Evolutionary conservation across 148 eudicot genomes (phyloP), one percentile per base, ranked within the genome.

Genomic region (Amaranthus hypochondriacus): DNA sequence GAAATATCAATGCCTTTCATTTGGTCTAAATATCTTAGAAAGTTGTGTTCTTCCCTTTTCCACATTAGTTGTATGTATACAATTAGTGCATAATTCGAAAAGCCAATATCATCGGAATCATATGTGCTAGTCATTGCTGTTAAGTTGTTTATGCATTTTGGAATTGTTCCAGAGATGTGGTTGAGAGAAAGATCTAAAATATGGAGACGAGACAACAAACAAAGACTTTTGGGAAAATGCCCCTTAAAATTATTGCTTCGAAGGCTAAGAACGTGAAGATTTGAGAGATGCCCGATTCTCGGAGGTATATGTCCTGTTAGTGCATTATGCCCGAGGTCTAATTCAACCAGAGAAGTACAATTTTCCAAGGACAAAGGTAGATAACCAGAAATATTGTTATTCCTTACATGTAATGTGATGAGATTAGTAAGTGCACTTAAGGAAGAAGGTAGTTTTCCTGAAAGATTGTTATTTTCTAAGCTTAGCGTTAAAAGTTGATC

Each of bases 271-370:
- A 62, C 12, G 8, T 60, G 42, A 0, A 78, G 48, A 28, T 3
- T 6, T 1, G 9, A 50, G 52, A 21, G 13, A 66, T 15, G 44
- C 1, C 76, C 79, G 43, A 76, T 52, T 62, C n/a, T 15, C 9
- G 68, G 5, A 47, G 79, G 70, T 70, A 76, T 13, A 9, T 53
- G 3, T 14, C 79, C 79, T 0, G 63, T 69, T 7, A 76, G 9
- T 7, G 61, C 62, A 62, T 76, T 76, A 51, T 76, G 28, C n/a
- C 56, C 68, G 11, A 76, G 48, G 70, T 62, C 60, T 4, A 76
- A 49, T 1, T 54, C 12, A 7, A 7, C 2, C 69, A 76, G 55
- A 6, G 48, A 2, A 0, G 65, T 55, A 56, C 80, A 71, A 7
- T 77, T 77, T 7, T n/a, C 10, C 3, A 77, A 47, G 46, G 75